These are phyloP conservation scores for Colletotrichum ledebouriae DNA, from an alignment of 2,329 filamentous ascomycete genomes.

Conservation along the genomic window DNA sequence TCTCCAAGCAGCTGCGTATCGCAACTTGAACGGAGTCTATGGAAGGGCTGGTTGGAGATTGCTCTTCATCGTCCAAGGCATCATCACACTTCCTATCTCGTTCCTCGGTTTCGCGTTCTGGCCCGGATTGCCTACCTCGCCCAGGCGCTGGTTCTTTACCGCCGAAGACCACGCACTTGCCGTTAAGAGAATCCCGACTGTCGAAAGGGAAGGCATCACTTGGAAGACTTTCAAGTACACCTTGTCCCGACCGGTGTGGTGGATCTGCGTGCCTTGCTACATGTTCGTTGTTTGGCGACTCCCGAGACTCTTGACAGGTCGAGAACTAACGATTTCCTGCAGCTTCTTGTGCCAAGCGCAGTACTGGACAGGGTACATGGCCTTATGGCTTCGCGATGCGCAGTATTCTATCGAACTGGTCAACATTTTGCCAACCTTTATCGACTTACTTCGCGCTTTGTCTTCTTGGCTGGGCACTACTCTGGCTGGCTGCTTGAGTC, in stretches of 20 bases:
- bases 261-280: constrained; percentile 45
- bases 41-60: constrained; percentile 57
- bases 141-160: constrained; percentile 48
- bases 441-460: constrained; percentile 46
- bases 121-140: constrained; percentile 49
- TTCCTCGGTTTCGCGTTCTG: constrained; percentile 51
- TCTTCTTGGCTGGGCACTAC: constrained; percentile 50
- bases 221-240: constrained; percentile 46
- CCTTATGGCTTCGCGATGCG: constrained; percentile 39
- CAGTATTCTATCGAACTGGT: constrained; percentile 40
- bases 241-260: constrained; percentile 44
- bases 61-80: constrained; percentile 57
- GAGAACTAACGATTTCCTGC: background rate
- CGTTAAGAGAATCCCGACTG: constrained; percentile 45
- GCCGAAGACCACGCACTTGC: constrained; percentile 47
- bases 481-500: constrained; percentile 46
- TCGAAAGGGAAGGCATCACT: constrained; percentile 44
- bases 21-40: constrained; percentile 62
- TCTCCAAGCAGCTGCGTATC: constrained; percentile 67
- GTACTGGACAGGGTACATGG: constrained; percentile 46
- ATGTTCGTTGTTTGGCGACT: constrained; percentile 16
- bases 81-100: constrained; percentile 45
- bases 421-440: constrained; percentile 46
- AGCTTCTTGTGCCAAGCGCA: constrained; percentile 45
- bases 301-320: fast-evolving